phyloP scores from a whole-genome alignment of 305 asterid species.

The Ilex paraguariensis region DNA sequence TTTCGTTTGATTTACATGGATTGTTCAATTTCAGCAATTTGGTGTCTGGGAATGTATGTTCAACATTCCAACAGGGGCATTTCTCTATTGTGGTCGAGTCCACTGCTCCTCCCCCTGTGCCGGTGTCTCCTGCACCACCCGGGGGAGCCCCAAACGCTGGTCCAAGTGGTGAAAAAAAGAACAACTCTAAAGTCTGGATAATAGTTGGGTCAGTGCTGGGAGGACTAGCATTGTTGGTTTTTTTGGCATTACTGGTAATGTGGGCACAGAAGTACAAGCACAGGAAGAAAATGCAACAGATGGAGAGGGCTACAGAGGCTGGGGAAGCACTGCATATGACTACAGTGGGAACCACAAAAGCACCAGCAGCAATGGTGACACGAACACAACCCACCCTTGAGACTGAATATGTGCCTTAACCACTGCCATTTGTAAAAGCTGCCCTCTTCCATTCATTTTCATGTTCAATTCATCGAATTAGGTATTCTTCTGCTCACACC shows the following conservation, averaged over 20 bases:
- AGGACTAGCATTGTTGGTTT: conserved; percentile 35
- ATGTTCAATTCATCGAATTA: too few species aligned
- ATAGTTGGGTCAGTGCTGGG: conserved; percentile 45
- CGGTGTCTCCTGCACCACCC: conserved; percentile 15
- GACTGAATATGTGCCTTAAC: conserved; percentile 49
- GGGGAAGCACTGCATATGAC: conserved; percentile 70
- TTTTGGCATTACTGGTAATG: conserved; percentile 24
- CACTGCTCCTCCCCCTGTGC: conserved; percentile 30
- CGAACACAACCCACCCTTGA: conserved; percentile 65
- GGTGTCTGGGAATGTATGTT: conserved; percentile 35
- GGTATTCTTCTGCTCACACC: too few species aligned
- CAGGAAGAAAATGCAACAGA: conserved; percentile 43
- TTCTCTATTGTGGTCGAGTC: conserved; percentile 58
- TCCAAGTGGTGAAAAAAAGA: conserved; percentile 9
- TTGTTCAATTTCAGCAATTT: conserved; percentile 38
- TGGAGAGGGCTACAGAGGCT: conserved; percentile 71
- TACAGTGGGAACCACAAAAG: conserved; percentile 53
- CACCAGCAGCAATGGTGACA: conserved; percentile 67
- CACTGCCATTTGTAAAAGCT: conserved; percentile 9
- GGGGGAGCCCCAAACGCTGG: conserved; percentile 7
- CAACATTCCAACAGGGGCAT: conserved; percentile 56
- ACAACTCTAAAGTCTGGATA: conserved; percentile 31
- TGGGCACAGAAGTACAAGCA: conserved; percentile 37
- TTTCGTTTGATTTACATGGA: conserved; percentile 39
- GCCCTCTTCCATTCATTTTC: too few species aligned